A percentile compares a stretch with the other conserved stretches of the same genome.
These are phyloP conservation scores for Tolypocladium amazonense DNA, from an alignment of 2,329 filamentous ascomycete genomes.

Conservation along the genomic window DNA sequence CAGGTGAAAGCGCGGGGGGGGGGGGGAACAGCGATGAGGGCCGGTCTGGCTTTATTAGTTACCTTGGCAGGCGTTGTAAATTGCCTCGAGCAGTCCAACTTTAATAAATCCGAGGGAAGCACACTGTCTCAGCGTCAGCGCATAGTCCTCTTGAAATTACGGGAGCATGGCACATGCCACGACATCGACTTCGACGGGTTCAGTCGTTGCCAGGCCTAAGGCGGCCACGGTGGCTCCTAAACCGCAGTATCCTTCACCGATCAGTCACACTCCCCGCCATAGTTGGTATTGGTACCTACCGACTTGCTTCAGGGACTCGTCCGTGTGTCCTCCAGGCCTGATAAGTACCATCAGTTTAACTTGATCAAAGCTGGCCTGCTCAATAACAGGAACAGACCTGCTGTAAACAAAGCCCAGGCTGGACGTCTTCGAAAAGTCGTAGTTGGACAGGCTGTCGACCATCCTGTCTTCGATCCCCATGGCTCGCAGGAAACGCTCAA, in stretches of 20 bases:
- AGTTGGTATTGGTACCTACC: conserved; percentile 15
- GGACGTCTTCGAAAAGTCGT: conserved; percentile 69
- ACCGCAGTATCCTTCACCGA: conserved; percentile 55
- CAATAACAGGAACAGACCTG: conserved; percentile 45
- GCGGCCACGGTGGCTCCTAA: conserved; percentile 55
- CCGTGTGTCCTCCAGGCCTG: conserved; percentile 24
- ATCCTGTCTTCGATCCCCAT: conserved; percentile 55
- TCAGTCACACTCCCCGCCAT: conserved; percentile 4
- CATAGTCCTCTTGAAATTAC: not conserved
- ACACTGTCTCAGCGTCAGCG: conserved; percentile 33
- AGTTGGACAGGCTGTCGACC: conserved; percentile 58
- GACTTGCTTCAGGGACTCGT: conserved; percentile 15
- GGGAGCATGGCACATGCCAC: conserved; percentile 37
- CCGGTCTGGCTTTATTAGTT: conserved; percentile 7
- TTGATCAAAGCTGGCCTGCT: not conserved
- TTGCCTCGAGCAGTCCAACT: conserved; percentile 48
- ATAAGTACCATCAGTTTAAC: conserved; percentile 7
- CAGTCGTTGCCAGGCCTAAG: conserved; percentile 48
- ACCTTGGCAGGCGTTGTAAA: conserved; percentile 48
- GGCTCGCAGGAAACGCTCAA: conserved; percentile 59
- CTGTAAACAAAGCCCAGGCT: conserved; percentile 75
- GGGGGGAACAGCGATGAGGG: not conserved
- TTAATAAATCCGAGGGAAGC: conserved; percentile 76
- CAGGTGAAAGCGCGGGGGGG: no score
- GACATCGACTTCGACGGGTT: conserved; percentile 59